phyloP scores from a whole-genome alignment of 2,329 filamentous ascomycete species.

The Pseudogymnoascus sp. region DNA sequence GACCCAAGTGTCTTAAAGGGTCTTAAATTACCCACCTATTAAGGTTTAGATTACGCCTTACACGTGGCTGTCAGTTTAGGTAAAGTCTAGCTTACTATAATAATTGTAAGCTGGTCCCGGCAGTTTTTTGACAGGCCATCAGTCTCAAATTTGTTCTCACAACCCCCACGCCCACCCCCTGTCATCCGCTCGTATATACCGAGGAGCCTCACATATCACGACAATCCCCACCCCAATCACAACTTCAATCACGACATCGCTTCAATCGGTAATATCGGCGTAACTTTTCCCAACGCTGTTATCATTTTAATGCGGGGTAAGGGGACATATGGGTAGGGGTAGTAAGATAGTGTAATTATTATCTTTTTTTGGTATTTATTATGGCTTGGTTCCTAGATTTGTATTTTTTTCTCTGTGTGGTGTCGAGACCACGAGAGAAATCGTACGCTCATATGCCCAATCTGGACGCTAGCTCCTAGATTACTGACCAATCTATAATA shows the following conservation, averaged over 20 bases:
- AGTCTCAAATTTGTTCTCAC: neutral
- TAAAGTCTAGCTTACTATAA: neutral
- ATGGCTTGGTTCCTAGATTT: neutral
- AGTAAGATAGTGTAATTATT: neutral
- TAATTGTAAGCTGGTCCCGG: neutral
- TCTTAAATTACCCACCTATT: neutral
- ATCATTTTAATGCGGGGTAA: neutral
- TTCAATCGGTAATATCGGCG: constrained; percentile 14
- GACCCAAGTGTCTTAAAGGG: neutral
- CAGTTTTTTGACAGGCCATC: neutral
- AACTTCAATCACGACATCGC: constrained; percentile 21
- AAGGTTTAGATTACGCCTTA: neutral
- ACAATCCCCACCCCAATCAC: constrained; percentile 12
- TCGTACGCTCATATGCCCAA: neutral
- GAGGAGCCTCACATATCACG: neutral
- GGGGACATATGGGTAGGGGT: neutral
- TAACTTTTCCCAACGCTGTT: constrained; percentile 9
- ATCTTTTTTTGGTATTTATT: neutral
- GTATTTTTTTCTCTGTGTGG: neutral
- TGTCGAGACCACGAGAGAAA: neutral
- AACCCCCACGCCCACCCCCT: neutral
- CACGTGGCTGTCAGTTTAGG: neutral
- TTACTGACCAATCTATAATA: neutral
- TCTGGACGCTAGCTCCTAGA: constrained; percentile 10
- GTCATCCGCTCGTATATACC: neutral